A percentile compares a stretch with the other conserved stretches of the same genome.
Conservation (phyloP, 148 eudicot genomes). For the Chenopodium quinoa region DNA sequence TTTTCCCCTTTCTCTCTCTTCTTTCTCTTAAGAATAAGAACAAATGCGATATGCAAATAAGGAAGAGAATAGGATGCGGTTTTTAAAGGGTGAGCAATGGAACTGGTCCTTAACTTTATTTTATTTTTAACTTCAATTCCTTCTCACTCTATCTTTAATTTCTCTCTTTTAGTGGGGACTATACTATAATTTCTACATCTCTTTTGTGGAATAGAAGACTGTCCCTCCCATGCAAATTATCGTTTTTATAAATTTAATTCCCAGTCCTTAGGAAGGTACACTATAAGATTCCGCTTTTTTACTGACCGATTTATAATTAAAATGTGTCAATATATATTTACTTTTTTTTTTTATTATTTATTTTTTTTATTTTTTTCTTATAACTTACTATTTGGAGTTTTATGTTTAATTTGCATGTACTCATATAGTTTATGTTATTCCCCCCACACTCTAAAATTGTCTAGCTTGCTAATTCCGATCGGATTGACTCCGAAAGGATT, state of each 20-base stretch:
- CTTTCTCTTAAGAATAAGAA: conserved; percentile 9
- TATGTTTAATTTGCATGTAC: too few relatives aligned
- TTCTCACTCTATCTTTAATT: neutral
- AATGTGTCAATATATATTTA: too few relatives aligned
- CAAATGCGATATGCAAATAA: conserved; percentile 20
- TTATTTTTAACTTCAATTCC: neutral
- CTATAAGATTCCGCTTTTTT: neutral
- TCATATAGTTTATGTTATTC: too few relatives aligned
- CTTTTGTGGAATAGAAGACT: conserved; percentile 39
- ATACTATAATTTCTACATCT: neutral
- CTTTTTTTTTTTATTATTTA: neutral
- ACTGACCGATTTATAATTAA: too few relatives aligned
- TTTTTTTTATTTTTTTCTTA: too few relatives aligned
- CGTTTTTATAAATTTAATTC: neutral
- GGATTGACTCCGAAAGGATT: too few relatives aligned
- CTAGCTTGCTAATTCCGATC: too few relatives aligned
- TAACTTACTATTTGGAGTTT: too few relatives aligned
- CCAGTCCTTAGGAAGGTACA: conserved; percentile 7
- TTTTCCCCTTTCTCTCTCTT: neutral
- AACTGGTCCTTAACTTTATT: neutral
- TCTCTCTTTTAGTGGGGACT: conserved; percentile 25
- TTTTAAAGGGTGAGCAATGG: conserved; percentile 5
- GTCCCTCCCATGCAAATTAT: conserved; percentile 25
- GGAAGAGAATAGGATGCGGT: conserved; percentile 20
- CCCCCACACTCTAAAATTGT: too few relatives aligned